phyloP scores from a whole-genome alignment of 495 filamentous ascomycete genomes.

The Penicillium coprophilum region DNA sequence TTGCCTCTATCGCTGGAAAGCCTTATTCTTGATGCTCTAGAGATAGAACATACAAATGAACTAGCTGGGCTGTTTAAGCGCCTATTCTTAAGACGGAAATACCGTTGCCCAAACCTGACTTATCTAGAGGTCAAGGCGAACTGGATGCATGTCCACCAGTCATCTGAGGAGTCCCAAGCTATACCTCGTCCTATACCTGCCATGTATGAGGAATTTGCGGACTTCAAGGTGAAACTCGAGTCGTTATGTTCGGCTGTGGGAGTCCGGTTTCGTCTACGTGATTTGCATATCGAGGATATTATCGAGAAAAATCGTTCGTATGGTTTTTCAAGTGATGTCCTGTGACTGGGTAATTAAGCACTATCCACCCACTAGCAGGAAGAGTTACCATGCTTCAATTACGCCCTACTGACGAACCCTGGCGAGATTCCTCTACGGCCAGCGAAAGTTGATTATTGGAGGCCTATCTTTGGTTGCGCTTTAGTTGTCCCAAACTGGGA shows the following conservation, averaged over 20 bases:
- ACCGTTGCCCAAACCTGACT: slow-evolving; percentile 2
- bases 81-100: not conserved
- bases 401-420: too few relatives aligned
- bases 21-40: not conserved
- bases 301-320: not conserved
- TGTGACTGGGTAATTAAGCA: not conserved
- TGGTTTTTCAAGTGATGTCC: not conserved
- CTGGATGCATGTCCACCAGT: slow-evolving; percentile 2
- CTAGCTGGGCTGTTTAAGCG: not conserved
- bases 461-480: too few relatives aligned
- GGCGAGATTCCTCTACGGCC: too few relatives aligned
- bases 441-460: too few relatives aligned
- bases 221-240: not conserved
- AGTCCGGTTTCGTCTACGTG: not conserved
- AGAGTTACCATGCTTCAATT: too few relatives aligned
- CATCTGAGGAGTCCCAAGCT: not conserved
- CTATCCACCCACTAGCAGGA: not conserved
- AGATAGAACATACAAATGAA: not conserved
- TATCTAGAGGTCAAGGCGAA: slow-evolving; percentile 1
- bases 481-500: too few relatives aligned
- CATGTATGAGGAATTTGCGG: not conserved
- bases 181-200: not conserved
- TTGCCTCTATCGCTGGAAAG: not conserved
- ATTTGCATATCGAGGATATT: not conserved
- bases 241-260: not conserved